These are phyloP conservation scores for Zasmidium angulare DNA, from an alignment of 2,329 filamentous ascomycete genomes.

Conservation along the genomic window DNA sequence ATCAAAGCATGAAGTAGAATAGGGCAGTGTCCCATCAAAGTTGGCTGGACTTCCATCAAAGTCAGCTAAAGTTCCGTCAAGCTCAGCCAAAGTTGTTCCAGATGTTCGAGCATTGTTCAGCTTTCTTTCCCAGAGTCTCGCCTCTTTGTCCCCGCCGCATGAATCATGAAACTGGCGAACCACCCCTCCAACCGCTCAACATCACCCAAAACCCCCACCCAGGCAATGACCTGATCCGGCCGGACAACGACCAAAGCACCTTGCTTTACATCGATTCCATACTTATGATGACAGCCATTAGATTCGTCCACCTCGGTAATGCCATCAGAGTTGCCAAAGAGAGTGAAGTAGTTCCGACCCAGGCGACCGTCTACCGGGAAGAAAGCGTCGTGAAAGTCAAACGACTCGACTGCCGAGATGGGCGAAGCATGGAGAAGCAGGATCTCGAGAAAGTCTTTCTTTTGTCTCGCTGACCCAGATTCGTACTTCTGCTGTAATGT, in stretches of 20 bases:
- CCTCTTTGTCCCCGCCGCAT: not conserved
- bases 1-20: too few relatives aligned
- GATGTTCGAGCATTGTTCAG: too few relatives aligned
- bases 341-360: constrained; percentile 6
- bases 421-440: constrained; percentile 8
- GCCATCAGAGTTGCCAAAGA: constrained; percentile 1
- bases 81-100: too few relatives aligned
- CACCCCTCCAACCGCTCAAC: constrained; percentile 7
- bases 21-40: too few relatives aligned
- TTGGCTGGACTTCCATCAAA: too few relatives aligned
- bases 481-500: not conserved
- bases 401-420: not conserved
- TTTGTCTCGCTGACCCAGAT: not conserved
- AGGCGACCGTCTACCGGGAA: not conserved
- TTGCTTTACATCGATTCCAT: constrained; percentile 2
- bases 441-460: constrained; percentile 1
- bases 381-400: constrained; percentile 8
- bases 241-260: constrained; percentile 10
- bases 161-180: constrained; percentile 12
- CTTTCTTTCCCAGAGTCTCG: not conserved
- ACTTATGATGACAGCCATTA: not conserved
- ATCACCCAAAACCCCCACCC: constrained; percentile 8
- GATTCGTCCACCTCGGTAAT: not conserved
- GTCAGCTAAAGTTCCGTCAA: too few relatives aligned
- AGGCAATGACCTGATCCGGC: constrained; percentile 14